Evolutionary conservation across 805 yeast genomes (phyloP).

Genomic region (Cyberlindnera mycetangii): DNA sequence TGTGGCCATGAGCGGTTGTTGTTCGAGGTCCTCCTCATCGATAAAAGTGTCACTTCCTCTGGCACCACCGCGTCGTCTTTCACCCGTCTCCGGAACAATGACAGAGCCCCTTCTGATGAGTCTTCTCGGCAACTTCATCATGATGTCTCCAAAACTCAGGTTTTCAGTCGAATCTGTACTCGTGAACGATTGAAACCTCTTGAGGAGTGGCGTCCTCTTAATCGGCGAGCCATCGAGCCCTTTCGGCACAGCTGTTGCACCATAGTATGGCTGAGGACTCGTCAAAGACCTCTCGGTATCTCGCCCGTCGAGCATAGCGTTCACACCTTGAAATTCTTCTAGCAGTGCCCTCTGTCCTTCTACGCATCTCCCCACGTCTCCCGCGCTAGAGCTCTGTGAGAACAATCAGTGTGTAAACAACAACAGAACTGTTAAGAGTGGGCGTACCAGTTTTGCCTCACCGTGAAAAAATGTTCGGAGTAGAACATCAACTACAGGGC

Average conservation of each 20-base stretch:
- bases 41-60: conserved; percentile 1
- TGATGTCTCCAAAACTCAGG: conserved; percentile 10
- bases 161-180: conserved; percentile 21
- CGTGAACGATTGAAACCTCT: conserved; percentile 23
- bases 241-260: neutral
- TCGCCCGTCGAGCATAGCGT: neutral
- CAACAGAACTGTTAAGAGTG: conserved; percentile 1
- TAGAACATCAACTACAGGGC: neutral
- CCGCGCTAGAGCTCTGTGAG: too few species aligned
- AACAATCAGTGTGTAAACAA: neutral
- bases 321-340: neutral
- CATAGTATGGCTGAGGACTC: neutral
- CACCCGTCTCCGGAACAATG: conserved; percentile 45
- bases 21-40: conserved; percentile 16
- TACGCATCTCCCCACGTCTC: neutral
- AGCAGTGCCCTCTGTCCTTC: too few species aligned
- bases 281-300: neutral
- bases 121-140: conserved; percentile 17
- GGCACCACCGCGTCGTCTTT: conserved; percentile 19
- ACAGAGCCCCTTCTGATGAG: conserved; percentile 33
- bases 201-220: conserved; percentile 13
- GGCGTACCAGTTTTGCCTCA: neutral
- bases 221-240: neutral
- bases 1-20: conserved; percentile 14
- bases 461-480: conserved; percentile 2